Base-by-base conservation (phyloP, 2,329 filamentous ascomycete genomes). In the Ceratocystis ficicola region DNA sequence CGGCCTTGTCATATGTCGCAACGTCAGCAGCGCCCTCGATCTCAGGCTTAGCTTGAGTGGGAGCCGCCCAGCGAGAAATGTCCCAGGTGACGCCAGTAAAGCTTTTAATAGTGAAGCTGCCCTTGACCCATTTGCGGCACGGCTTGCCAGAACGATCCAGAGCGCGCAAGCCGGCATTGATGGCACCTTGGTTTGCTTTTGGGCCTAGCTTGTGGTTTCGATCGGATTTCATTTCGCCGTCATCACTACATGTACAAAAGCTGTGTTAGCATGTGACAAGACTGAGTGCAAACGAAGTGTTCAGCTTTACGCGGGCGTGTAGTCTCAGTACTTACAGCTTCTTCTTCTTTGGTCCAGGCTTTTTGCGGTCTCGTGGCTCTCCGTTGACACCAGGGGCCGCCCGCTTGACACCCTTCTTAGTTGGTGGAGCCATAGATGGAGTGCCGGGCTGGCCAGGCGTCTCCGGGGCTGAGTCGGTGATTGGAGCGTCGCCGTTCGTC, bases 261-360 rank as follows among this genome's bases (percentile, higher is more conserved):
- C 66, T 44, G 48, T 64, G 65, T 66, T 55, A 65, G 32, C 32
- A 68, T 36, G 46, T 55, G 17, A 52, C 65, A 30, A 36, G 65
- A 10, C 46, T 65, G 30, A 25, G 63, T 28, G 65, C 44, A 67
- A 52, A 46, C 6, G 52, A 12, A 5, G 10, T 41, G 36, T 12
- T 41, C 36, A 12, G 4, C 36, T 44, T 36, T 36, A 87, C 91
- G 78, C 48, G 3, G 48, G 6, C 17, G 10, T 87, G 96, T 93
- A 10, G 36, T 10, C 36, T 15, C 10, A 4, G 96, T 77, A 81
- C 88, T 44, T 48, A 67, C 66, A 67, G 86, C 70, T 89, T 86
- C 79, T 95, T 96, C 84, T 96, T 96, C 83, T 96, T 97, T 0
- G 93, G 93, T 5, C 93, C 93, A 5, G 94, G 93, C 78, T 95